Conservation (phyloP, 75 land plant genomes). For the Sequoiadendron giganteum region DNA sequence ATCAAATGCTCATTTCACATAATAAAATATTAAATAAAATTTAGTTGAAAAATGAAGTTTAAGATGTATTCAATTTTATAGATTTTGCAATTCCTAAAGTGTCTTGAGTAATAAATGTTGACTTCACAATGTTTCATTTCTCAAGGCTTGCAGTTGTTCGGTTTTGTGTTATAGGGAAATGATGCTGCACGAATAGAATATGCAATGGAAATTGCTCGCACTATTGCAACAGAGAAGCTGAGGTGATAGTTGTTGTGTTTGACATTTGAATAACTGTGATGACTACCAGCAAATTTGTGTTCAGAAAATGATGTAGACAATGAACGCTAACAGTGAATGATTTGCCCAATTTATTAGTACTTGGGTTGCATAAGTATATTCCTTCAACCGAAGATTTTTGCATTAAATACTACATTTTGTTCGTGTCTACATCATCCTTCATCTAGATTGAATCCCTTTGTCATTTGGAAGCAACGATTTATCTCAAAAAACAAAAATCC, state of each 20-base stretch:
- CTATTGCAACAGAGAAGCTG: conserved; percentile 52
- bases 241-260: conserved; percentile 8
- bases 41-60: not conserved
- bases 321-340: not conserved
- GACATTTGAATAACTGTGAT: not conserved
- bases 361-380: not conserved
- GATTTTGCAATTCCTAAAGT: not conserved
- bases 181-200: conserved; percentile 57
- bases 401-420: not conserved
- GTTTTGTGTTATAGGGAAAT: conserved; percentile 40
- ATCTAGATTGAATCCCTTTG: not conserved
- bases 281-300: not conserved
- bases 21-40: not conserved
- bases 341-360: not conserved
- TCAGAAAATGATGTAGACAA: not conserved
- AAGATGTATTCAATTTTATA: not conserved
- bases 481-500: not conserved
- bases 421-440: not conserved
- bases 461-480: not conserved
- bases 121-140: not conserved
- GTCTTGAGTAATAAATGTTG: not conserved
- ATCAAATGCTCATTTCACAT: not conserved
- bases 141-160: not conserved
- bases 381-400: not conserved
- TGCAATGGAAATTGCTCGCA: conserved; percentile 52